phyloP scores from a whole-genome alignment of 169 alveolate genomes.

The Plasmodium ovale region DNA sequence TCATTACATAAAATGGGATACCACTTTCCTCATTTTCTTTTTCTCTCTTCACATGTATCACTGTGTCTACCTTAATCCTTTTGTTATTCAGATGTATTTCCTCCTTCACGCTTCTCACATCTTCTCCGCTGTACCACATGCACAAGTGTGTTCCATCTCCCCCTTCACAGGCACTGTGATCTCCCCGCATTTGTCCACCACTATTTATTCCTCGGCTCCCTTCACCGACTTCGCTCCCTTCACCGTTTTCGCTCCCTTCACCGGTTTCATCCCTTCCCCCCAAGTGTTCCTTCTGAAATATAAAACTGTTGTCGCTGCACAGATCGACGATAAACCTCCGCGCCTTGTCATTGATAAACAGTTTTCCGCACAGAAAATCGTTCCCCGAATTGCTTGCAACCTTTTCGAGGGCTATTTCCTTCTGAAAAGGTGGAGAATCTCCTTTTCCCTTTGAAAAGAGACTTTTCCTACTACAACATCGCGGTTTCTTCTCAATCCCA shows the following conservation, averaged over 20 bases:
- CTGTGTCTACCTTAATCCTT: slow-evolving; percentile 5
- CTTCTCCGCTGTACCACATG: not conserved
- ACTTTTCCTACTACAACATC: not conserved
- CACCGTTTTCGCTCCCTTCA: not conserved
- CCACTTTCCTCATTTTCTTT: not conserved
- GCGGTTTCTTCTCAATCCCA: slow-evolving; percentile 16
- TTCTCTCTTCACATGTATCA: slow-evolving; percentile 8
- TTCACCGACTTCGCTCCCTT: not conserved
- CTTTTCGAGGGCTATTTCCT: slow-evolving; percentile 11
- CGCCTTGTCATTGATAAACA: slow-evolving; percentile 39
- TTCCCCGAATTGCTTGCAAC: slow-evolving; percentile 4
- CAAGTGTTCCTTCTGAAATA: slow-evolving; percentile 12
- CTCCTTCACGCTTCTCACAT: slow-evolving; percentile 11
- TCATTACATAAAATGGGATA: slow-evolving; percentile 21
- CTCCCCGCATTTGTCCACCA: no score
- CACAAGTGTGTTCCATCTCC: not conserved
- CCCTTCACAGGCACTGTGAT: not conserved
- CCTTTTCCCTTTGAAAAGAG: slow-evolving; percentile 2
- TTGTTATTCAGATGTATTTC: slow-evolving; percentile 27
- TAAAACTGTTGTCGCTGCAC: slow-evolving; percentile 69
- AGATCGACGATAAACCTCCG: slow-evolving; percentile 46
- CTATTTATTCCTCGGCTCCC: not conserved
- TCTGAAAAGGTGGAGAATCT: not conserved
- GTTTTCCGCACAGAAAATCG: slow-evolving; percentile 23
- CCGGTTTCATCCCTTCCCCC: not conserved